phyloP scores from a whole-genome alignment of 2,329 filamentous ascomycete genomes.

The Spiromastix sp. region DNA sequence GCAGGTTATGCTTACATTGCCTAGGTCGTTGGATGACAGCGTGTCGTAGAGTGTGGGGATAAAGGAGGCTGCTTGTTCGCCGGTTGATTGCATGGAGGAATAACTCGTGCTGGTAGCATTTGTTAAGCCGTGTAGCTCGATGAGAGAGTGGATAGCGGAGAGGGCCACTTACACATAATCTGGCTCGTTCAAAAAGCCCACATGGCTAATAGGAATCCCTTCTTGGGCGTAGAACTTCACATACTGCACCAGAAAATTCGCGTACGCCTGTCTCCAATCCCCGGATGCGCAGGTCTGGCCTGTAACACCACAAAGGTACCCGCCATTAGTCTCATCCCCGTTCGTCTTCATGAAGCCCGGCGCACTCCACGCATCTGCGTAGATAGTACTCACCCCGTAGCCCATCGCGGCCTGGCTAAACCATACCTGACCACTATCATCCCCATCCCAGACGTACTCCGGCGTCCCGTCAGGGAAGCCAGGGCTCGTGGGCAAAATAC shows the following conservation, averaged over 20 bases:
- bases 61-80: slow-evolving; percentile 41
- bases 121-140: too few species aligned
- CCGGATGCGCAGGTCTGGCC: slow-evolving; percentile 30
- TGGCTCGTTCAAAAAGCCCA: slow-evolving; percentile 39
- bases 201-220: slow-evolving; percentile 31
- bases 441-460: slow-evolving; percentile 37
- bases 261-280: slow-evolving; percentile 41
- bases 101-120: slow-evolving; percentile 19
- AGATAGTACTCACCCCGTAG: slow-evolving; percentile 37
- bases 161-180: slow-evolving; percentile 18
- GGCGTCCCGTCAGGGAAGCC: slow-evolving; percentile 32
- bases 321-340: slow-evolving; percentile 32
- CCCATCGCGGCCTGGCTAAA: slow-evolving; percentile 39
- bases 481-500: slow-evolving; percentile 37
- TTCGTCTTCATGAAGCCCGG: slow-evolving; percentile 45
- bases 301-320: slow-evolving; percentile 37
- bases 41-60: slow-evolving; percentile 37
- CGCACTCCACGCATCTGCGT: slow-evolving; percentile 42
- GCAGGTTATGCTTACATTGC: slow-evolving; percentile 31
- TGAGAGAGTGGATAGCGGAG: too few species aligned
- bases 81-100: slow-evolving; percentile 38
- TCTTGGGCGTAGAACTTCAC: slow-evolving; percentile 31
- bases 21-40: slow-evolving; percentile 25
- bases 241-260: slow-evolving; percentile 39
- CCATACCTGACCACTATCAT: slow-evolving; percentile 42